These are phyloP conservation scores for Phytophthora citrophthora DNA, from an alignment of 352 stramenopile species.

Conservation along the genomic window DNA sequence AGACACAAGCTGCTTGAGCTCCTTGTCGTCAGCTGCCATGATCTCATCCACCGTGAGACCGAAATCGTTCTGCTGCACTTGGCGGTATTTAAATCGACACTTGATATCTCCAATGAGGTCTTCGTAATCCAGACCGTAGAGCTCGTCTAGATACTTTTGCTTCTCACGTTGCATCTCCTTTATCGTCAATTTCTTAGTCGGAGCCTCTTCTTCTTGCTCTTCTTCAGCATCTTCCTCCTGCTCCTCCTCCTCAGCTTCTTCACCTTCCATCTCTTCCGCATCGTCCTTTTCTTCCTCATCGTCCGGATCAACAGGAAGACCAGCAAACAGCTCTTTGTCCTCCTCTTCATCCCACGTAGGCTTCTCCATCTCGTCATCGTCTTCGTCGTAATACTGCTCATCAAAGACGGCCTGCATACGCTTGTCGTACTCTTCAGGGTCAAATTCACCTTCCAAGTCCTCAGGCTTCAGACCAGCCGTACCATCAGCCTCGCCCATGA, in stretches of 20 bases:
- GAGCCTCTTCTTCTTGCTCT: slow-evolving; percentile 45
- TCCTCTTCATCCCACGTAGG: slow-evolving; percentile 83
- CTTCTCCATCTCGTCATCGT: slow-evolving; percentile 75
- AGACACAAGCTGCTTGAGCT: slow-evolving; percentile 96
- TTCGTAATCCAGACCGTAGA: slow-evolving; percentile 99
- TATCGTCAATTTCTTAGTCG: slow-evolving; percentile 53
- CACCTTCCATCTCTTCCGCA: slow-evolving; percentile 39
- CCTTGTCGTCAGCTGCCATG: slow-evolving; percentile 95
- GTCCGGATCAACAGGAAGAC: slow-evolving; percentile 67
- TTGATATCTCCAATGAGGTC: slow-evolving; percentile 98
- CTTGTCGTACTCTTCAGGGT: slow-evolving; percentile 97
- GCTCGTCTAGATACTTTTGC: slow-evolving; percentile 95
- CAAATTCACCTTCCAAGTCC: slow-evolving; percentile 95
- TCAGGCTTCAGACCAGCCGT: slow-evolving; percentile 58
- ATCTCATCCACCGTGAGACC: slow-evolving; percentile 98
- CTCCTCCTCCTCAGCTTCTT: slow-evolving; percentile 39
- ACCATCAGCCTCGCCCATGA: slow-evolving; percentile 68
- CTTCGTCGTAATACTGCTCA: slow-evolving; percentile 97
- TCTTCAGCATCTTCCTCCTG: slow-evolving; percentile 38
- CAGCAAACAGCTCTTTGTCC: slow-evolving; percentile 87
- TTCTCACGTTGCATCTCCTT: slow-evolving; percentile 83
- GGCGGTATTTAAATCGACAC: slow-evolving; percentile 98
- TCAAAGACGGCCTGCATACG: slow-evolving; percentile 97
- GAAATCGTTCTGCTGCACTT: slow-evolving; percentile 96
- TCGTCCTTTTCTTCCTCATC: slow-evolving; percentile 61